Evolutionary conservation across 2,329 filamentous ascomycete genomes (phyloP).

Genomic region (Chaetothyriales sp.): DNA sequence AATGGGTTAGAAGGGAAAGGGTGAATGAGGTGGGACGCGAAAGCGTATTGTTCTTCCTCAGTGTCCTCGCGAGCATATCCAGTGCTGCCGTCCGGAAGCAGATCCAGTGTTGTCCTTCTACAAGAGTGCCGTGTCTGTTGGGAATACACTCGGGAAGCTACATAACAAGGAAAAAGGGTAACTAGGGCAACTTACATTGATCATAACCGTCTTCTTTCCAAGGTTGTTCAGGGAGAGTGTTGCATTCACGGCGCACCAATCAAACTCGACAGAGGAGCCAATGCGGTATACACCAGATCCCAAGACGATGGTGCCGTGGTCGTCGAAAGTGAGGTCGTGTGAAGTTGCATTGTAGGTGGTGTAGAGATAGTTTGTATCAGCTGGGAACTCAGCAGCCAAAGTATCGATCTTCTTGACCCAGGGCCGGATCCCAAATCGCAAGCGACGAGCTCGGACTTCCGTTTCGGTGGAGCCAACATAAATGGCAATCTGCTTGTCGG

Average conservation of each 20-base stretch:
- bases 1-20: too few relatives aligned
- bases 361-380: slow-evolving; percentile 88
- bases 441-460: slow-evolving; percentile 69
- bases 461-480: slow-evolving; percentile 78
- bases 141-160: not conserved
- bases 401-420: slow-evolving; percentile 99
- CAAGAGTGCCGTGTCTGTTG: not conserved
- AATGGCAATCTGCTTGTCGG: slow-evolving; percentile 81
- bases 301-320: slow-evolving; percentile 76
- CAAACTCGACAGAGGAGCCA: slow-evolving; percentile 93
- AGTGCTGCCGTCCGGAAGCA: not conserved
- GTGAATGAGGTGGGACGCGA: too few relatives aligned
- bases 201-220: slow-evolving; percentile 96
- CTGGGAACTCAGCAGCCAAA: slow-evolving; percentile 88
- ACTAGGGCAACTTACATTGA: slow-evolving; percentile 50
- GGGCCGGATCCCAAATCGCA: slow-evolving; percentile 75
- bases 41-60: too few relatives aligned
- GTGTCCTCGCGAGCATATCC: not conserved
- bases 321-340: slow-evolving; percentile 86
- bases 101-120: not conserved
- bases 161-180: slow-evolving; percentile 2
- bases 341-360: slow-evolving; percentile 94
- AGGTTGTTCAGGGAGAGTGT: slow-evolving; percentile 68
- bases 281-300: slow-evolving; percentile 96
- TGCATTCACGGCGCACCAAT: slow-evolving; percentile 93